Evolutionary conservation across 2,329 filamentous ascomycete species (phyloP).

Genomic region (Chrysoporthe austroafricana): DNA sequence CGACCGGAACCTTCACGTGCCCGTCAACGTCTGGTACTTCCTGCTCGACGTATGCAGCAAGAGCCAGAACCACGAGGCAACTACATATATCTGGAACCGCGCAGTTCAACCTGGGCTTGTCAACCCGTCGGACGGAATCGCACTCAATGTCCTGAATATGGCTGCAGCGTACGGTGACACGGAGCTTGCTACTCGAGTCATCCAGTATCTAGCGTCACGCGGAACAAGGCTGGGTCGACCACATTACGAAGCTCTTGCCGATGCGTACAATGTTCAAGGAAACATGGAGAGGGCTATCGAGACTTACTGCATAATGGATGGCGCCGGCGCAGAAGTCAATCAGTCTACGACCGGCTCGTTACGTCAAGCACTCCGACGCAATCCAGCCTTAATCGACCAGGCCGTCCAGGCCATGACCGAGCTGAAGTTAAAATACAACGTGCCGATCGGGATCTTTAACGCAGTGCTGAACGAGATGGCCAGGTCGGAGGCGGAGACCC

Average conservation of each 20-base stretch:
- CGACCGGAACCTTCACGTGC: conserved; percentile 37
- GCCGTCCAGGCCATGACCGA: conserved; percentile 61
- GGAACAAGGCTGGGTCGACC: conserved; percentile 61
- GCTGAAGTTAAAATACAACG: conserved; percentile 44
- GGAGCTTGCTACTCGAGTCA: conserved; percentile 70
- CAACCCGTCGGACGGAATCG: conserved; percentile 39
- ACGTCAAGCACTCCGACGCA: conserved; percentile 56
- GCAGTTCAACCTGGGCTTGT: conserved; percentile 49
- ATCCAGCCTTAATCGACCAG: conserved; percentile 49
- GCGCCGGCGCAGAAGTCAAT: conserved; percentile 61
- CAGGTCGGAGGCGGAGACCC: conserved; percentile 4
- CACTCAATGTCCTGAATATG: conserved; percentile 66
- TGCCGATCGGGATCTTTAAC: conserved; percentile 46
- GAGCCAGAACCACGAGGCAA: conserved; percentile 65
- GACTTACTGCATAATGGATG: conserved; percentile 74
- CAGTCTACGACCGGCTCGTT: conserved; percentile 66
- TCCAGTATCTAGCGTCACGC: conserved; percentile 65
- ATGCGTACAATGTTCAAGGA: conserved; percentile 64
- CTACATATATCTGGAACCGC: conserved; percentile 72
- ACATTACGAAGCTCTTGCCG: conserved; percentile 81
- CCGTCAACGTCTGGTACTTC: conserved; percentile 66
- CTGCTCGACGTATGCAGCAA: conserved; percentile 76
- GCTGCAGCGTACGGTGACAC: conserved; percentile 72
- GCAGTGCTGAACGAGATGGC: conserved; percentile 44
- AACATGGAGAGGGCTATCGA: conserved; percentile 70